These are phyloP conservation scores for Aspergillus sp. DNA, from an alignment of 2,329 filamentous ascomycete species.

Conservation along the genomic window DNA sequence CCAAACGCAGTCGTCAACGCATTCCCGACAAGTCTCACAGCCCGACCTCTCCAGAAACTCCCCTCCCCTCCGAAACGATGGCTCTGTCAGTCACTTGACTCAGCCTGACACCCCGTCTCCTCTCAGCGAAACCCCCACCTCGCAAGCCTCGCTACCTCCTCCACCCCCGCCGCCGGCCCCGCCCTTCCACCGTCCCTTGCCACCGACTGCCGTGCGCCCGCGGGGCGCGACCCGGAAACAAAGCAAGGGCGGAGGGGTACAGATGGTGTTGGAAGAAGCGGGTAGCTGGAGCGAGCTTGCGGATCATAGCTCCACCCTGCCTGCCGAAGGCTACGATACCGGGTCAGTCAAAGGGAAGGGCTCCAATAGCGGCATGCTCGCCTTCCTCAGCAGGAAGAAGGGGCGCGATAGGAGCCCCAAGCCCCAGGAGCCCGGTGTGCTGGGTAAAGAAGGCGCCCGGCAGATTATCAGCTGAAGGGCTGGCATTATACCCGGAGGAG, in stretches of 20 bases:
- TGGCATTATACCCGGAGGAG: background rate
- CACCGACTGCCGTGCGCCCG: slow-evolving; percentile 48
- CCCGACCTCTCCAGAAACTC: slow-evolving; percentile 35
- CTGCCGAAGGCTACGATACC: slow-evolving; percentile 60
- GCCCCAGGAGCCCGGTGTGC: slow-evolving; percentile 85
- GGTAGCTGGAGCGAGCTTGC: slow-evolving; percentile 91
- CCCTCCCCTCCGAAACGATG: slow-evolving; percentile 33
- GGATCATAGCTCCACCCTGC: slow-evolving; percentile 75
- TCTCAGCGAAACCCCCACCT: slow-evolving; percentile 27
- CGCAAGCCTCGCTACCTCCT: slow-evolving; percentile 27
- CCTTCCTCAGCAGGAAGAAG: slow-evolving; percentile 86
- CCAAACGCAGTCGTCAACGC: slow-evolving; percentile 19
- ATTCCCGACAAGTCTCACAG: slow-evolving; percentile 41
- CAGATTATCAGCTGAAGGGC: slow-evolving; percentile 67
- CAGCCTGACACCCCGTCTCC: slow-evolving; percentile 31
- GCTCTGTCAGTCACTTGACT: slow-evolving; percentile 28
- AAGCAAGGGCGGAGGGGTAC: slow-evolving; percentile 79
- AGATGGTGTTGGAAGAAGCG: slow-evolving; percentile 85
- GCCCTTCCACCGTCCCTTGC: slow-evolving; percentile 44
- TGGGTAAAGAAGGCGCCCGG: slow-evolving; percentile 92
- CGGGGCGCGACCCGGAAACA: slow-evolving; percentile 68
- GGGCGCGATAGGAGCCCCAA: slow-evolving; percentile 89
- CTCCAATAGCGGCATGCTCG: slow-evolving; percentile 74
- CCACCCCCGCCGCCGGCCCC: slow-evolving; percentile 33
- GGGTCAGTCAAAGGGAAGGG: slow-evolving; percentile 48